These are phyloP conservation scores for Diospyros kaki DNA, from an alignment of 148 eudicot genomes.

Conservation along the genomic window DNA sequence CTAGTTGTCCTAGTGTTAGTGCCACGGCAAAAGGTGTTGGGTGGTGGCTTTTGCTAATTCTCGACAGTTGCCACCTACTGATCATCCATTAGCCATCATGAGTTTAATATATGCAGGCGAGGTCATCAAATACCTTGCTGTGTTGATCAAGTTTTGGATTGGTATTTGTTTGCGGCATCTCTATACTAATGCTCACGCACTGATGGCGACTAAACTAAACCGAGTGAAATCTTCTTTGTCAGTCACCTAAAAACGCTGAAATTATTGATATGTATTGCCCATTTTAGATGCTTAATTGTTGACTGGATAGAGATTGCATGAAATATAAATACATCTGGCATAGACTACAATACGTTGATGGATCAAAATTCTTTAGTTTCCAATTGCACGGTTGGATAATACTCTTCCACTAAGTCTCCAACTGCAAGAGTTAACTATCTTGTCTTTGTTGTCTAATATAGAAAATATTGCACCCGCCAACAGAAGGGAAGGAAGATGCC, in stretches of 20 bases:
- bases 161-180: no score
- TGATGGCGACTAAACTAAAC: neutral
- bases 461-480: slow-evolving; percentile 12
- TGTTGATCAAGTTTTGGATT: no score
- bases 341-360: neutral
- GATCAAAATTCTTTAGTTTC: neutral
- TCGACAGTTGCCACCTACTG: no score
- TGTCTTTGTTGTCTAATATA: slow-evolving; percentile 7
- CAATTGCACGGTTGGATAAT: neutral
- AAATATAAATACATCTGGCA: neutral
- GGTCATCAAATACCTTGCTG: no score
- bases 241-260: neutral
- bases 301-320: neutral
- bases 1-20: no score
- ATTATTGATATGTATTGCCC: neutral
- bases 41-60: no score
- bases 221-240: neutral
- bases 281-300: neutral
- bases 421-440: slow-evolving; percentile 1
- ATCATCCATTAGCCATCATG: no score
- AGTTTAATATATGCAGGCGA: no score
- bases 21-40: no score
- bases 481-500: slow-evolving; percentile 29
- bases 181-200: neutral
- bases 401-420: neutral